phyloP scores from a whole-genome alignment of 306 rosid genomes.

The Dryas alaskensis region DNA sequence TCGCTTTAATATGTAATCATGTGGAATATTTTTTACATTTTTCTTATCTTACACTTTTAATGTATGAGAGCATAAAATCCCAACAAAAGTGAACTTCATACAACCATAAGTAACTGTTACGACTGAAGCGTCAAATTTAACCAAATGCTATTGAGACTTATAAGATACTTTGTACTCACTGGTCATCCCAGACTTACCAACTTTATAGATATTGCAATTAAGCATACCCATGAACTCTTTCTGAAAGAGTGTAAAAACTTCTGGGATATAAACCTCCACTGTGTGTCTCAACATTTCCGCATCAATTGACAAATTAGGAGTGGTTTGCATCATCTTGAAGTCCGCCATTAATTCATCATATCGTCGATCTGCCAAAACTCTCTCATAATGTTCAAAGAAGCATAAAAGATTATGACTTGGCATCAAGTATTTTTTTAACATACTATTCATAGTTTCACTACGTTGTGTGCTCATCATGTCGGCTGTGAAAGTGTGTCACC shows the following conservation, averaged over 20 bases:
- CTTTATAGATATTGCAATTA: background rate
- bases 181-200: background rate
- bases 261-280: background rate
- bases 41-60: too few species aligned
- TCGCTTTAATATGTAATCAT: too few species aligned
- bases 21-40: too few species aligned
- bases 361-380: background rate
- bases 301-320: background rate
- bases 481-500: background rate
- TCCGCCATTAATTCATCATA: background rate
- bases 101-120: background rate
- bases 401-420: background rate
- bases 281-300: background rate
- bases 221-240: background rate
- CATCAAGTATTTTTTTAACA: constrained; percentile 5
- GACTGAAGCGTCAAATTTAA: background rate
- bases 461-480: constrained; percentile 1
- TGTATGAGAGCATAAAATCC: background rate
- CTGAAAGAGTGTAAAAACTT: background rate
- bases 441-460: background rate
- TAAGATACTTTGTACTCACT: background rate
- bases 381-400: background rate
- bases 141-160: background rate
- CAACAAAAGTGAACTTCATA: background rate
- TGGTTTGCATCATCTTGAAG: constrained; percentile 1